Percentiles rank a stretch among this genome's conserved stretches.
Evolutionary conservation across 768 basidiomycete species (phyloP).

Genomic region (Cystobasidium ongulense): DNA sequence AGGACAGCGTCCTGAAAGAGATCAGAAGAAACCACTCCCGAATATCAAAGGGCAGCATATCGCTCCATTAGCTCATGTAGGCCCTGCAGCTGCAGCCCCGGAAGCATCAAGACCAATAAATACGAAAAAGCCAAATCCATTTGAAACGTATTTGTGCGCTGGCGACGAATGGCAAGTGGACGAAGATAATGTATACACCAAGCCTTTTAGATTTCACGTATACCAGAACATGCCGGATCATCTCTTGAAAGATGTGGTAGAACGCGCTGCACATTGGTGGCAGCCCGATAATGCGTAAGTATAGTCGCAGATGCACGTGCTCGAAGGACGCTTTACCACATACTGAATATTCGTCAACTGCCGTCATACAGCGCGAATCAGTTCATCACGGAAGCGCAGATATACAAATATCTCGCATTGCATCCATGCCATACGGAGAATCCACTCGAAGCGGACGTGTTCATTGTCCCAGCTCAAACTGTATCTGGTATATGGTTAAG

Average conservation of each 20-base stretch:
- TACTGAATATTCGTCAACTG: background rate
- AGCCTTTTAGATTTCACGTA: slow-evolving; percentile 20
- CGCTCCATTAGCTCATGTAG: background rate
- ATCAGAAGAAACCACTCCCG: background rate
- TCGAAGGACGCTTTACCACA: background rate
- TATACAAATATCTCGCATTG: slow-evolving; percentile 6
- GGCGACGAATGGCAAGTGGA: slow-evolving; percentile 6
- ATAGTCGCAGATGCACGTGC: background rate
- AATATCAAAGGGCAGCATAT: background rate
- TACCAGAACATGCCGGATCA: slow-evolving; percentile 22
- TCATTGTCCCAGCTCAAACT: slow-evolving; percentile 17
- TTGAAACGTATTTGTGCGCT: background rate
- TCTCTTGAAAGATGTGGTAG: slow-evolving; percentile 15
- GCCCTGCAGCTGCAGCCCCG: background rate
- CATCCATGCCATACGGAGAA: slow-evolving; percentile 23
- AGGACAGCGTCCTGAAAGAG: background rate
- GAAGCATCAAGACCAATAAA: background rate
- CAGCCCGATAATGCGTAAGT: slow-evolving; percentile 14
- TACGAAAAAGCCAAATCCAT: background rate
- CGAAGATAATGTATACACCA: slow-evolving; percentile 5
- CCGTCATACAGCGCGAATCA: background rate
- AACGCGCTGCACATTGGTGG: slow-evolving; percentile 10
- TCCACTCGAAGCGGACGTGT: slow-evolving; percentile 8
- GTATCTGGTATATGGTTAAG: background rate
- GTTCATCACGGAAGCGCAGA: slow-evolving; percentile 9